Percentiles rank a stretch among this genome's conserved stretches.
Conservation (phyloP, 108 stramenopile genomes). For the Skeletonema grethae region DNA sequence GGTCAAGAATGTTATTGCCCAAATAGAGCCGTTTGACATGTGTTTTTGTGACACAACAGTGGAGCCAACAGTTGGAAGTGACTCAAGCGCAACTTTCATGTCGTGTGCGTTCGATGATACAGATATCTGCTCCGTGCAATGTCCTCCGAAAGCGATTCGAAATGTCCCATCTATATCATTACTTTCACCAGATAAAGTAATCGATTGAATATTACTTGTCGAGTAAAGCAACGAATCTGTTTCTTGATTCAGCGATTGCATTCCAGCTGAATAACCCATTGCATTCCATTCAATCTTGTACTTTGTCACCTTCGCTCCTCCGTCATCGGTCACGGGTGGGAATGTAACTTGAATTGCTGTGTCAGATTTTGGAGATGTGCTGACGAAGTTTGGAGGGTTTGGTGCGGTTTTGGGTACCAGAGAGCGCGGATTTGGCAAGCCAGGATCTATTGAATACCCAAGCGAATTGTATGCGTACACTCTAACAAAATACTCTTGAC, state of each 20-base stretch:
- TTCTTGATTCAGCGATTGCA: conserved; percentile 16
- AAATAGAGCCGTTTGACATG: conserved; percentile 29
- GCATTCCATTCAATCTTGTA: conserved; percentile 68
- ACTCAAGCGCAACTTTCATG: conserved; percentile 67
- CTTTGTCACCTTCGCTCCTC: conserved; percentile 55
- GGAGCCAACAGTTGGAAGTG: conserved; percentile 54
- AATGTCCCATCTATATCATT: conserved; percentile 59
- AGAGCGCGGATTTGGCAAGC: conserved; percentile 26
- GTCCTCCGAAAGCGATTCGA: conserved; percentile 50
- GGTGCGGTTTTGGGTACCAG: conserved; percentile 54
- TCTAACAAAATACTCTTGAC: conserved; percentile 57
- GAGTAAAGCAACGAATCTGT: conserved; percentile 22
- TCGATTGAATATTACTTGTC: conserved; percentile 46
- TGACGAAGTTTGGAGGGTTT: conserved; percentile 37
- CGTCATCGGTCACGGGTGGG: conserved; percentile 48
- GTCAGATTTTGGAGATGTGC: conserved; percentile 47
- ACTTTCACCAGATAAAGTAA: conserved; percentile 42
- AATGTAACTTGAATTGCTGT: conserved; percentile 55
- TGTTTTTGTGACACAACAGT: conserved; percentile 29
- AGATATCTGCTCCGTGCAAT: conserved; percentile 47
- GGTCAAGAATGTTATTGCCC: conserved; percentile 49
- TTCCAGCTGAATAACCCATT: conserved; percentile 42
- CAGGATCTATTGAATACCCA: conserved; percentile 39
- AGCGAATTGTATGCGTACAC: conserved; percentile 60
- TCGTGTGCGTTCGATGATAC: conserved; percentile 24